A percentile compares a stretch with the other conserved stretches of the same genome.
Conservation (phyloP, 768 basidiomycete genomes). For the Chiua virens region DNA sequence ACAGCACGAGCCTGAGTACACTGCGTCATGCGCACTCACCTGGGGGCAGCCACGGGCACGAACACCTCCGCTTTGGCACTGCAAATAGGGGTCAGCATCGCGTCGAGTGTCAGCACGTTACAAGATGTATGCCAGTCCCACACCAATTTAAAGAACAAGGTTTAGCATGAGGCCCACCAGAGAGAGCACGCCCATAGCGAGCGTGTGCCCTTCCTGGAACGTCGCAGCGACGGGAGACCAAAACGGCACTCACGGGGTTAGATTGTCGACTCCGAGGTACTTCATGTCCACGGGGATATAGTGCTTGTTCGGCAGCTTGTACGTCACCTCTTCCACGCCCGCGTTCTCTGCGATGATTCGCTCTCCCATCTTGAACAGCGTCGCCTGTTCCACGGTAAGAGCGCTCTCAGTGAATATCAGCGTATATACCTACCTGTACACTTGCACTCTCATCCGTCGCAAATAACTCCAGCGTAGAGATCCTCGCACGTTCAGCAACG, state of each 20-base stretch:
- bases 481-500: no score
- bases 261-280: conserved; percentile 52
- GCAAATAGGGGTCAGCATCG: conserved; percentile 20
- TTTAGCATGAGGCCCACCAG: neutral
- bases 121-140: conserved; percentile 1
- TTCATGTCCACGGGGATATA: conserved; percentile 87
- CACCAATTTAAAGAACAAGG: conserved; percentile 1
- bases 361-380: conserved; percentile 86
- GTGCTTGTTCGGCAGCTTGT: conserved; percentile 70
- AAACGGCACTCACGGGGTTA: conserved; percentile 53
- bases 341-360: conserved; percentile 37
- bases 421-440: conserved; percentile 47
- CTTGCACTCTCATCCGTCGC: conserved; percentile 81
- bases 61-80: conserved; percentile 85
- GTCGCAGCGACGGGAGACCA: conserved; percentile 4
- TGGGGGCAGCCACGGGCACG: conserved; percentile 81
- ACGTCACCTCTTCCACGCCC: conserved; percentile 57
- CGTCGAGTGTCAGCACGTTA: conserved; percentile 9
- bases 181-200: no score
- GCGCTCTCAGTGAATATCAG: no score
- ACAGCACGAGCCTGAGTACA: neutral
- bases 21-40: conserved; percentile 51
- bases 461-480: conserved; percentile 74
- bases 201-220: conserved; percentile 3
- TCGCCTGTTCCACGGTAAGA: conserved; percentile 49